Evolutionary conservation across 306 rosid genomes (phyloP).

Genomic region (Elaeagnus macrophylla): DNA sequence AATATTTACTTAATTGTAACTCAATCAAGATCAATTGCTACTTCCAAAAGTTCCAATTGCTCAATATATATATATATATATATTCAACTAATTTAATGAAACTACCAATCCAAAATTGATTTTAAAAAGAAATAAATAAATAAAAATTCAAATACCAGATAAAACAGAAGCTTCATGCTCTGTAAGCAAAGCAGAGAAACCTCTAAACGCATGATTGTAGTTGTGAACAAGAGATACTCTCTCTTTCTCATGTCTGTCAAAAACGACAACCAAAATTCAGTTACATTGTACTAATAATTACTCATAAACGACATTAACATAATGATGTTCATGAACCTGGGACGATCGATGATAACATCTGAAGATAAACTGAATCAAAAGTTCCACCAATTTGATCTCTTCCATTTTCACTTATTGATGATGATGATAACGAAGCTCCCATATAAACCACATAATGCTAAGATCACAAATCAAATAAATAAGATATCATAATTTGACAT

Average conservation of each 20-base stretch:
- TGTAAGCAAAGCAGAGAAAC: constrained; percentile 90
- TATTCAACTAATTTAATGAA: too few species aligned
- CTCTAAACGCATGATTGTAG: constrained; percentile 68
- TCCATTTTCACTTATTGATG: constrained; percentile 22
- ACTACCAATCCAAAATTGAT: not conserved
- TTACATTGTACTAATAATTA: not conserved
- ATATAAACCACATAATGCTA: constrained; percentile 79
- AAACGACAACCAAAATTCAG: not conserved
- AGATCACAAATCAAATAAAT: not conserved
- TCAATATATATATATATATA: too few species aligned
- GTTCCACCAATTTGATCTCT: constrained; percentile 25
- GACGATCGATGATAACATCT: constrained; percentile 49
- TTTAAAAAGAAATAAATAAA: not conserved
- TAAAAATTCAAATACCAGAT: constrained; percentile 40
- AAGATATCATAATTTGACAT: not conserved
- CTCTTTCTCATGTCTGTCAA: constrained; percentile 49
- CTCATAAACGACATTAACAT: not conserved
- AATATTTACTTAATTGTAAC: too few species aligned
- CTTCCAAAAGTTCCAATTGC: too few species aligned
- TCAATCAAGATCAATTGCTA: too few species aligned
- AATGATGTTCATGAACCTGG: constrained; percentile 31
- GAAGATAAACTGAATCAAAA: constrained; percentile 42
- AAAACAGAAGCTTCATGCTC: constrained; percentile 66
- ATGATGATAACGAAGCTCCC: constrained; percentile 62
- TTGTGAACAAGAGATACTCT: constrained; percentile 49